Percentiles rank a stretch among this genome's conserved stretches.
These are phyloP conservation scores for Myxozyma vanderwaltii DNA, from an alignment of 805 yeast species.

Conservation along the genomic window DNA sequence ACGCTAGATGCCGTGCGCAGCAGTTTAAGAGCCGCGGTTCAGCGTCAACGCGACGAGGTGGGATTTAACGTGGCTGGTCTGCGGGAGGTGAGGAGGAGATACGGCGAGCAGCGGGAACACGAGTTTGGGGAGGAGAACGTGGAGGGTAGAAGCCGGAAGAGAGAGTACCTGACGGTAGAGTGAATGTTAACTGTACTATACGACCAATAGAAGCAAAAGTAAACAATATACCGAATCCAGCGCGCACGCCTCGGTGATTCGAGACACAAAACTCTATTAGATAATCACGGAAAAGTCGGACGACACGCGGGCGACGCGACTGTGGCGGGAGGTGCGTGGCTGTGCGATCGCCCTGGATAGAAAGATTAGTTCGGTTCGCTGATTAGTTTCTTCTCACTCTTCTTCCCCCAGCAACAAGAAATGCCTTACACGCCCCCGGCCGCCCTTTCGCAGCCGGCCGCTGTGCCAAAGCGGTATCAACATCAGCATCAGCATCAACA, in stretches of 20 bases:
- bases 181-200: neutral
- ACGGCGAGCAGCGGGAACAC: conserved; percentile 73
- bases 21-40: conserved; percentile 61
- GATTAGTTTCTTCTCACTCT: neutral
- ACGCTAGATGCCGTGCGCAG: conserved; percentile 65
- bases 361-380: neutral
- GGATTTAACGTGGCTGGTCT: conserved; percentile 88
- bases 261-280: too few relatives aligned
- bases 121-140: conserved; percentile 69
- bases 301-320: neutral
- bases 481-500: conserved; percentile 4
- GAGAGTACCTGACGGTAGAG: conserved; percentile 61
- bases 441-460: conserved; percentile 21
- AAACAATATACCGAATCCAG: too few relatives aligned
- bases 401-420: conserved; percentile 6
- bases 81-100: conserved; percentile 68
- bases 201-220: too few relatives aligned
- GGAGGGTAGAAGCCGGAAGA: conserved; percentile 62
- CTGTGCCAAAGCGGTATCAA: conserved; percentile 3
- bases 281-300: neutral
- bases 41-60: conserved; percentile 56
- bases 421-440: conserved; percentile 36
- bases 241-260: too few relatives aligned
- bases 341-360: neutral
- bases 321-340: neutral